Conservation (phyloP, 2,329 filamentous ascomycete genomes). For the Stagonosporopsis tanaceti region DNA sequence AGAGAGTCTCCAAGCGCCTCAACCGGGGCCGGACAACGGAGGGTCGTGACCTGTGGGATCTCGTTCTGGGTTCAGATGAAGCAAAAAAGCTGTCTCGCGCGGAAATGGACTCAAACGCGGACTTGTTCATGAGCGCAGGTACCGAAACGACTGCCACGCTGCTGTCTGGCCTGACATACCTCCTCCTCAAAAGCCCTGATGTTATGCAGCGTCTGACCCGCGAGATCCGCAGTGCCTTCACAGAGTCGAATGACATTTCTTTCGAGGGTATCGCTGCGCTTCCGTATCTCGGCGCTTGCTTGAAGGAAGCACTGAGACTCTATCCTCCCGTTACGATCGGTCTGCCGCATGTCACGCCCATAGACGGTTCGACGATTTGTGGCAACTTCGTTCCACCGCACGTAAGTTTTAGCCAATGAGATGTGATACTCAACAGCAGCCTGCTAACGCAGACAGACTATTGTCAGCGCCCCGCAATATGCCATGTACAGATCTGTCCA, state of each 20-base stretch:
- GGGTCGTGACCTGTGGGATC: conserved; percentile 52
- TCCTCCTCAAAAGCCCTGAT: conserved; percentile 31
- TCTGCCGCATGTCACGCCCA: conserved; percentile 35
- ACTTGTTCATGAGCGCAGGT: conserved; percentile 38
- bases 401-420: neutral
- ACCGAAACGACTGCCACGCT: conserved; percentile 42
- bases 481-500: conserved; percentile 38
- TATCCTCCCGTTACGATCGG: conserved; percentile 41
- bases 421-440: neutral
- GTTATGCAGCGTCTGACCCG: conserved; percentile 20
- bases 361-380: conserved; percentile 23
- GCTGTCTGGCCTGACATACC: conserved; percentile 37
- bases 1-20: conserved; percentile 41
- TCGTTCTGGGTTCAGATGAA: conserved; percentile 45
- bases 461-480: conserved; percentile 20
- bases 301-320: conserved; percentile 36
- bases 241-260: neutral
- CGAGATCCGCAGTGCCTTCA: neutral
- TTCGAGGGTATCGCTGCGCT: neutral
- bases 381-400: neutral
- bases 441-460: neutral
- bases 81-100: neutral
- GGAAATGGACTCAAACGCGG: conserved; percentile 7
- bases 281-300: conserved; percentile 28
- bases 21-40: conserved; percentile 34